These are phyloP conservation scores for Artemisia tridentata DNA, from an alignment of 129 eudicot genomes.

Conservation along the genomic window DNA sequence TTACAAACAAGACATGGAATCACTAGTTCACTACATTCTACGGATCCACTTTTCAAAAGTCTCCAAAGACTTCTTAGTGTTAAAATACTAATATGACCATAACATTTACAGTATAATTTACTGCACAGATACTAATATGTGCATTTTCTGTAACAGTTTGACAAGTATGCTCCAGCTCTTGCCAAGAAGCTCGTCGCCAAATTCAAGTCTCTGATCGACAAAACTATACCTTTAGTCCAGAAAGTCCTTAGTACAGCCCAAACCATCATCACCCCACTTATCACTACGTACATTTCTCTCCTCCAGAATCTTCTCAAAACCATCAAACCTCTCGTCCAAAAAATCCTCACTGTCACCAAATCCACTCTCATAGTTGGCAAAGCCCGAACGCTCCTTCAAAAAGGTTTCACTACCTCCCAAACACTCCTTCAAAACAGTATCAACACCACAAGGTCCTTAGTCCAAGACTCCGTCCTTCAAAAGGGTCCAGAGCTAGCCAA, in stretches of 20 bases:
- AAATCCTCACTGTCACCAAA: slow-evolving; percentile 1
- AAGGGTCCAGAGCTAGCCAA: slow-evolving; percentile 14
- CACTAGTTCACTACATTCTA: no score
- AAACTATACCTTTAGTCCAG: slow-evolving; percentile 12
- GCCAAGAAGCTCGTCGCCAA: slow-evolving; percentile 36
- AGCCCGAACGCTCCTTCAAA: background rate
- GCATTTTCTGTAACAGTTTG: slow-evolving; percentile 33
- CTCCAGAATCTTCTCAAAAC: background rate
- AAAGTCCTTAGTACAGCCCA: background rate
- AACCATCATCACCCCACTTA: slow-evolving; percentile 8
- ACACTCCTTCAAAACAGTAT: background rate
- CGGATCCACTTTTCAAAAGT: background rate
- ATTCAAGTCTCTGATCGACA: slow-evolving; percentile 18
- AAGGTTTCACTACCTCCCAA: background rate
- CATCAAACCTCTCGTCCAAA: slow-evolving; percentile 13
- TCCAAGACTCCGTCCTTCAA: slow-evolving; percentile 16
- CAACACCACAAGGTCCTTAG: slow-evolving; percentile 5
- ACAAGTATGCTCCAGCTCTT: slow-evolving; percentile 48
- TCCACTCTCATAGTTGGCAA: background rate
- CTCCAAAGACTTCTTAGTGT: background rate
- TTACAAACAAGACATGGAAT: no score
- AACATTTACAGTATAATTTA: background rate
- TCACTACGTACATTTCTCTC: slow-evolving; percentile 14
- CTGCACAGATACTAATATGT: no score
- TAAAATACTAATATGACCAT: background rate